phyloP scores from a whole-genome alignment of 1,284 basidiomycete species.

The Pyrrhoderma noxium region DNA sequence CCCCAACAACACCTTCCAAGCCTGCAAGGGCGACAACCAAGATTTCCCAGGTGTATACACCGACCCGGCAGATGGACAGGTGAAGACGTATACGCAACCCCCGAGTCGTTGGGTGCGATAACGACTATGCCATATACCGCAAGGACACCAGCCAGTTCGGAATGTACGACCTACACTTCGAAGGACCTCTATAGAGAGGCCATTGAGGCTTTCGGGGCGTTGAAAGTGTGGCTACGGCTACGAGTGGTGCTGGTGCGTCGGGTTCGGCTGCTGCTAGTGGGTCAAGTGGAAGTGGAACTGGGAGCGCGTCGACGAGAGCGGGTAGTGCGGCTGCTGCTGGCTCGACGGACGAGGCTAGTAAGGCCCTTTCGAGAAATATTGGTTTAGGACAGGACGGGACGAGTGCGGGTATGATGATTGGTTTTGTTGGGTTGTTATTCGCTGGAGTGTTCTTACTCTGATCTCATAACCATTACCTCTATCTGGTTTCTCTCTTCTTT shows the following conservation, averaged over 20 bases:
- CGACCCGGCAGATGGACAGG: conserved; percentile 34
- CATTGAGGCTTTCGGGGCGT: conserved; percentile 24
- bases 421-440: conserved; percentile 14
- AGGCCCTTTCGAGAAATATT: neutral
- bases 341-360: neutral
- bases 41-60: conserved; percentile 51
- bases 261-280: conserved; percentile 19
- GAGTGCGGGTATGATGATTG: conserved; percentile 10
- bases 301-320: conserved; percentile 18
- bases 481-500: no score
- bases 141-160: conserved; percentile 49
- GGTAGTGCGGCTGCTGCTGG: neutral
- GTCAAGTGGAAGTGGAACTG: conserved; percentile 16
- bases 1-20: conserved; percentile 46
- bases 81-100: conserved; percentile 50
- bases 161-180: conserved; percentile 53
- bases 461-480: no score
- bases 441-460: no score
- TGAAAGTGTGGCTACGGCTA: no score
- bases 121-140: conserved; percentile 55
- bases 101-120: conserved; percentile 51
- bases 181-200: conserved; percentile 41
- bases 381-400: conserved; percentile 2
- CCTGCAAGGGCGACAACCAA: conserved; percentile 58
- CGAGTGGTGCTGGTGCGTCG: conserved; percentile 19